Percentiles rank a stretch among this genome's conserved stretches.
phyloP scores from a whole-genome alignment of 495 filamentous ascomycete species.

The Glonium stellatum region DNA sequence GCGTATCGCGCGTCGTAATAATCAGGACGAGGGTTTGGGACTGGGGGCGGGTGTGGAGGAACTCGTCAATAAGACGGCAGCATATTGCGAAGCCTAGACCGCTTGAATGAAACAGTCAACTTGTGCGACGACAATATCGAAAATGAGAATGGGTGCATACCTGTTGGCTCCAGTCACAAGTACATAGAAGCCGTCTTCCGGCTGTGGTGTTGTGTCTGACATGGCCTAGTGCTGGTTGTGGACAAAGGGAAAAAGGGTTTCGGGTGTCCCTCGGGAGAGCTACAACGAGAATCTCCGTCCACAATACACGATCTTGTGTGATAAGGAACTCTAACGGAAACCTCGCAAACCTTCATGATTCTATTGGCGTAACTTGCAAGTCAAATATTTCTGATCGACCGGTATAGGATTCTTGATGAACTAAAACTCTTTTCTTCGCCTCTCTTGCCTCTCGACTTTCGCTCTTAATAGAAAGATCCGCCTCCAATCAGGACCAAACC shows the following conservation, averaged over 20 bases:
- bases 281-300: neutral
- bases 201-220: neutral
- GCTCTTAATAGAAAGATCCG: no score
- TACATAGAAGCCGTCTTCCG: conserved; percentile 36
- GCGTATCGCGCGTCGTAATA: conserved; percentile 54
- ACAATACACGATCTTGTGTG: neutral
- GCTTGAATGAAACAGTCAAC: conserved; percentile 41
- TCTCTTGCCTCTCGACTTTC: no score
- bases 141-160: conserved; percentile 34
- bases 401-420: no score
- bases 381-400: no score
- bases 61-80: conserved; percentile 84
- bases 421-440: no score
- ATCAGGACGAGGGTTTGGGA: conserved; percentile 58
- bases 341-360: no score
- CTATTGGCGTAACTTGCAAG: no score
- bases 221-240: neutral
- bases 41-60: conserved; percentile 59
- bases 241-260: neutral
- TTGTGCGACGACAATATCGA: neutral
- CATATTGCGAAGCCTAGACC: conserved; percentile 86
- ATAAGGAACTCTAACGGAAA: no score
- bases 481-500: no score
- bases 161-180: conserved; percentile 72
- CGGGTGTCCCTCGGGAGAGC: neutral